Evolutionary conservation across 2,329 filamentous ascomycete genomes (phyloP), one percentile per base, ranked within the genome.

Genomic region (Claviceps africana): DNA sequence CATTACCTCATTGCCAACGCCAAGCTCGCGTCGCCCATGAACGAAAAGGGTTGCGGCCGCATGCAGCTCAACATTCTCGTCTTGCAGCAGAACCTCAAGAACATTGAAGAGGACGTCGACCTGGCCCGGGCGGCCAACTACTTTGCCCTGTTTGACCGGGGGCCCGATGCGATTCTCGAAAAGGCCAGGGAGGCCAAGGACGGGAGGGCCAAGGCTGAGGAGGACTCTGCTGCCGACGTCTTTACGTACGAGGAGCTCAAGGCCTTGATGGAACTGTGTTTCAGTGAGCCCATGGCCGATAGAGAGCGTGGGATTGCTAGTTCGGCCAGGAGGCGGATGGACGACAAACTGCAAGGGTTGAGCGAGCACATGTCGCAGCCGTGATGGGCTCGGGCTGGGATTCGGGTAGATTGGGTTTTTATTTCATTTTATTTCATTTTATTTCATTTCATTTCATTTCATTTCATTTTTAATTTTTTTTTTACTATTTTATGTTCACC

Each of bases 31-130:
- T 81, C 82, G 48, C 82, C 85, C 8, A 91, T 98, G 82, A 96
- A 98, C 65, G 72, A 70, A 39, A 80, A 85, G 60, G 93, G 93
- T 43, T 87, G 84, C 54, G 81, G 83, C n/a, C 80, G 89, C 39
- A 89, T 98, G 80, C 85, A 89, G 65, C 80, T 97, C 61, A 95
- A 98, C 65, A 88, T 96, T 48, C 77, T 96, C 25, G 93, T 98
- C 42, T 73, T 98, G 50, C 91, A 97, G 69, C 93, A 98, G 65
- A 96, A 95, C 61, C 79, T 98, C 52, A 95, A 95, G 72, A 95
- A 95, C 58, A 83, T 98, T 51, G 88, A 93, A 66, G 74, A 79
- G 2, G 78, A 77, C 9, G 83, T 86, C 3, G 75, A 78, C 53
- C 72, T 91, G 30, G 73, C 74, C 4, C 72, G 79, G 37, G 79